Percentiles rank a stretch among this genome's conserved stretches.
phyloP scores from a whole-genome alignment of 768 basidiomycete species.

The Mrakia hoshinonis region DNA sequence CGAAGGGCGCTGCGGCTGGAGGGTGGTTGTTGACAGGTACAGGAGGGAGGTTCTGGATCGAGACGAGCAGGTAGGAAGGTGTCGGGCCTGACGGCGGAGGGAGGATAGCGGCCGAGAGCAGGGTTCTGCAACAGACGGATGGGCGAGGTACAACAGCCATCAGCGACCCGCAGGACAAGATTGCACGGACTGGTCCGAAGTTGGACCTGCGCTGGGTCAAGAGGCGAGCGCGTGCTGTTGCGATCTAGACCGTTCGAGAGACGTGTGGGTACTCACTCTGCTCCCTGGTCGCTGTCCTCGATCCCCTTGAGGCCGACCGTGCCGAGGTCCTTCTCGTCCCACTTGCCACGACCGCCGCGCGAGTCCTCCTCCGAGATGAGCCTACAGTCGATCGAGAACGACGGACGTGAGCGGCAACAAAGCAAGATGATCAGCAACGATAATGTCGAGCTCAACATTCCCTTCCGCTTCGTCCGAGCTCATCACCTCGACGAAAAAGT shows the following conservation, averaged over 20 bases:
- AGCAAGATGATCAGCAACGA: not conserved
- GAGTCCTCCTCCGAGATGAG: not conserved
- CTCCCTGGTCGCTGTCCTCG: not conserved
- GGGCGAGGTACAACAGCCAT: not conserved
- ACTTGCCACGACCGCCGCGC: not conserved
- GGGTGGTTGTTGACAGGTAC: not conserved
- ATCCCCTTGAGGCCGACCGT: not conserved
- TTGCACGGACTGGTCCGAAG: not conserved
- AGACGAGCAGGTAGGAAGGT: not conserved
- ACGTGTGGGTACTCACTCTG: not conserved
- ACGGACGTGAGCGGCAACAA: not conserved
- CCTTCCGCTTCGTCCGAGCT: not conserved
- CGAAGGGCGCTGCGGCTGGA: not conserved
- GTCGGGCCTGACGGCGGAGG: not conserved
- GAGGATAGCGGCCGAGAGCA: not conserved
- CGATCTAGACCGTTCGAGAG: not conserved
- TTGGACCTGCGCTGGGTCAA: not conserved
- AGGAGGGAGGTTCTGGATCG: conserved; percentile 3
- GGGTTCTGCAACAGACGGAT: not conserved
- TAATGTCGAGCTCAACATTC: not conserved
- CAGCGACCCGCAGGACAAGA: too few relatives aligned
- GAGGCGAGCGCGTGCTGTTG: too few relatives aligned
- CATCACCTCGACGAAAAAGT: not conserved
- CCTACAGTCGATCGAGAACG: not conserved
- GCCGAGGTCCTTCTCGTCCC: conserved; percentile 2